A percentile compares a stretch with the other conserved stretches of the same genome.
phyloP scores from a whole-genome alignment of 805 yeast species.

The Metschnikowia bowlesiae region DNA sequence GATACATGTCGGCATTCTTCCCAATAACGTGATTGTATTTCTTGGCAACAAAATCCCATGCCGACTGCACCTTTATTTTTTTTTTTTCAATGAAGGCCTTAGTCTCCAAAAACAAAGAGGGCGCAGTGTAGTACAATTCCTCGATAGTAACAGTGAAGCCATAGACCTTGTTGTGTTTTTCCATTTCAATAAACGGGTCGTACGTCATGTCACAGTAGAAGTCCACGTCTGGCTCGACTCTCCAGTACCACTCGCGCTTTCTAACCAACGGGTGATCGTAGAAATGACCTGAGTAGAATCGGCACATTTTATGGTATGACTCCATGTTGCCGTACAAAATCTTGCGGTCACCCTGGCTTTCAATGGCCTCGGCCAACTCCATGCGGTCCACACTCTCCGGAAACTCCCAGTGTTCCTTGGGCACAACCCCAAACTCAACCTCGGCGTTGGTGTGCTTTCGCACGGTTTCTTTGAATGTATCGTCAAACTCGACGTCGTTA shows the following conservation, averaged over 20 bases:
- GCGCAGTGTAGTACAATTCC: conserved; percentile 79
- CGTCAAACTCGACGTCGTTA: conserved; percentile 71
- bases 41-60: conserved; percentile 65
- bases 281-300: conserved; percentile 63
- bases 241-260: conserved; percentile 88
- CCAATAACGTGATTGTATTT: conserved; percentile 25
- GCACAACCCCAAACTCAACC: conserved; percentile 69
- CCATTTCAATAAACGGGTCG: conserved; percentile 87
- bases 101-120: conserved; percentile 73
- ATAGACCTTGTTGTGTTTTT: conserved; percentile 59
- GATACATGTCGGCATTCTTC: conserved; percentile 19
- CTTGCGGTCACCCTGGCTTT: conserved; percentile 75
- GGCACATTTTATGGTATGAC: conserved; percentile 90
- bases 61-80: conserved; percentile 47
- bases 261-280: conserved; percentile 71
- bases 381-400: conserved; percentile 34
- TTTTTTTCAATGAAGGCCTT: conserved; percentile 52
- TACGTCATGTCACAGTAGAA: conserved; percentile 88
- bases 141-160: conserved; percentile 79
- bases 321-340: conserved; percentile 79
- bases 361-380: conserved; percentile 53
- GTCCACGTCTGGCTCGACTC: conserved; percentile 90
- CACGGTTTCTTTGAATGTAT: conserved; percentile 56
- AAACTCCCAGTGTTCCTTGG: conserved; percentile 65
- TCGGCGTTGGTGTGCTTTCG: conserved; percentile 50